Evolutionary conservation across 768 basidiomycete species (phyloP), one percentile per base, ranked within the genome.

Genomic region (Tricholomella constricta): DNA sequence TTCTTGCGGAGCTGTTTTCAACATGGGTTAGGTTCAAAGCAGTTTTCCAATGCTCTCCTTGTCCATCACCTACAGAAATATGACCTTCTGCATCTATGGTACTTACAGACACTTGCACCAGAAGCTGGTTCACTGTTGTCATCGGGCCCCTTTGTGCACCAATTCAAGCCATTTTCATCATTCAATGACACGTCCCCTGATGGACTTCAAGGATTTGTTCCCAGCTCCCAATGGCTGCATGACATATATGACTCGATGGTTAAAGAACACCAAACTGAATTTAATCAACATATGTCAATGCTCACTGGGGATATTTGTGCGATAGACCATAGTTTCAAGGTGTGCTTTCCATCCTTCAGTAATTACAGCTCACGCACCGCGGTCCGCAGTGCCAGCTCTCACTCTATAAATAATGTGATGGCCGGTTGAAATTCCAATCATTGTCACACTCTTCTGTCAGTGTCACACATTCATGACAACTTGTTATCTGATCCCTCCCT

Each of bases 261-360:
- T 32, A 62, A 65, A 17, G 4, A 11, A 0, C 62, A 67, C 52
- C 26, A 27, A 4, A 12, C 3, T 0, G 57, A 63, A 17, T 51
- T 67, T 17, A 52, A 70, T 35, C 67, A 71, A 26, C 54, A 62
- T 29, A 70, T 51, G 19, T 41, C 64, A 7, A 65, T 68, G 64
- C 52, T 63, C 14, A 49, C 50, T 26, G 61, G 48, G 1, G 27
- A 40, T 3, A 48, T 62, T 0, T 54, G 60, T 32, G 53, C 55
- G 12, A 58, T 65, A 37, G 65, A 68, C 36, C 67, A 69, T 31
- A 66, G 66, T 48, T 58, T 55, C 54, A 69, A 69, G 61, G 66
- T 66, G 27, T 29, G 42, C 3, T 2, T 22, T 26, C 26, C n/a
- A n/a, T n/a, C n/a, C n/a, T n/a, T n/a, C n/a, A n/a, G n/a, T n/a